Conservation (phyloP, 257 asterid species). For the Solanum acaule region DNA sequence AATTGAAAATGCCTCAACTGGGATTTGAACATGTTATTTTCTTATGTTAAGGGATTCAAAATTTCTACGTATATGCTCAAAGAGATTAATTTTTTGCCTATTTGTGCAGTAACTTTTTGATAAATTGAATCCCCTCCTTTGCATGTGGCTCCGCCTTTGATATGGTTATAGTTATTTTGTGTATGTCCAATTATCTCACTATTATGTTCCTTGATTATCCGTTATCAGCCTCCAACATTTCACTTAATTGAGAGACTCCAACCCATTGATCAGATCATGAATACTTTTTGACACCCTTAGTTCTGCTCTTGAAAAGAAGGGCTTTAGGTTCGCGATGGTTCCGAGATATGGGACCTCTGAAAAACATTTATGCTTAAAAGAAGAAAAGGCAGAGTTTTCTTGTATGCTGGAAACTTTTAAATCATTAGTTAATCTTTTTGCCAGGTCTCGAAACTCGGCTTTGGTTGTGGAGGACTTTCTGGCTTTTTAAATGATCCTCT, state of each 20-base stretch:
- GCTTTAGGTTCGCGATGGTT: not conserved
- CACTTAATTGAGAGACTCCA: not conserved
- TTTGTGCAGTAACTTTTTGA: too few species aligned
- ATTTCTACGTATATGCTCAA: too few species aligned
- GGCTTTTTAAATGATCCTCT: conserved; percentile 39
- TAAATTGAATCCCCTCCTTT: not conserved
- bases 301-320: not conserved
- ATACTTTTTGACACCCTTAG: not conserved
- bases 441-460: conserved; percentile 42
- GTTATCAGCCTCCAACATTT: not conserved
- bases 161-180: not conserved
- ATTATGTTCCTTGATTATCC: not conserved
- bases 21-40: not conserved
- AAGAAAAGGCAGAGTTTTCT: not conserved
- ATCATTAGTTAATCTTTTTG: not conserved
- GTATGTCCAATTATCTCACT: not conserved
- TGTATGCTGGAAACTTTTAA: not conserved
- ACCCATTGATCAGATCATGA: not conserved
- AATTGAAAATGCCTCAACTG: not conserved
- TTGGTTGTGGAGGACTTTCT: conserved; percentile 48
- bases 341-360: not conserved
- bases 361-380: too few species aligned
- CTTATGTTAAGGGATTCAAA: too few species aligned
- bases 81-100: too few species aligned
- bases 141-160: not conserved